Base-by-base conservation (phyloP, 164 flowering plant species). In the Houttuynia cordata region DNA sequence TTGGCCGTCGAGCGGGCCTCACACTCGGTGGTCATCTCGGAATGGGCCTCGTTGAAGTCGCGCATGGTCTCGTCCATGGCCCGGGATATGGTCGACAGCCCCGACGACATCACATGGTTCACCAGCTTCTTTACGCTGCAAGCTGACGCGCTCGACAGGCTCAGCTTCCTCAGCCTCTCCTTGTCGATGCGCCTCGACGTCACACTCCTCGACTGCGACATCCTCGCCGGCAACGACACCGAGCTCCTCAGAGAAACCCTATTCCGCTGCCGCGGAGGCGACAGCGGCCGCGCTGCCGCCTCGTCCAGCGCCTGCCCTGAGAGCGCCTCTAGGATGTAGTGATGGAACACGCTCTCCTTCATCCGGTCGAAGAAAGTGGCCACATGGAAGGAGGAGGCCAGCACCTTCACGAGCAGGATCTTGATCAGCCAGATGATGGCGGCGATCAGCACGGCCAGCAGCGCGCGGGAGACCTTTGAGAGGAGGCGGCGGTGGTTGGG, bases 351-450 rank as follows among this genome's bases (percentile, higher is more conserved):
- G 3, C 92, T 81, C 63, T 86, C 96, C 61, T 83, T 90, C 64
- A 91, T 88, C 61, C 96, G 72, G 23, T 91, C 98, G 61, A 91
- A 91, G 78, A 82, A 91, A 51, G 79, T 78, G 34, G 60, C 71
- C 25, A 79, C 83, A 51, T 88, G 94, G 75, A 85, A 91, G 30
- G 78, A 66, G 8, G 88, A 69, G 60, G 97, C 88, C 13, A 88
- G 58, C 10, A 83, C 17, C 64, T 88, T 91, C 14, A 91, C 58
- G 19, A 79, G 66, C 3, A 88, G 51, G 4, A 81, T 85, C 73
- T 91, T 91, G 18, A 74, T 17, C 64, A 86, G 59, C 94, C 96
- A 88, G 51, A 85, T 56, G 18, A 70, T 66, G 18, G 91, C 74
- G 8, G 92, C 91, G 5, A 85, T 67, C 4, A 88, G 82, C 63